Percentiles rank a stretch among this genome's conserved stretches.
Conservation (phyloP, 2,329 filamentous ascomycete species). For the Calycina herbarum region DNA sequence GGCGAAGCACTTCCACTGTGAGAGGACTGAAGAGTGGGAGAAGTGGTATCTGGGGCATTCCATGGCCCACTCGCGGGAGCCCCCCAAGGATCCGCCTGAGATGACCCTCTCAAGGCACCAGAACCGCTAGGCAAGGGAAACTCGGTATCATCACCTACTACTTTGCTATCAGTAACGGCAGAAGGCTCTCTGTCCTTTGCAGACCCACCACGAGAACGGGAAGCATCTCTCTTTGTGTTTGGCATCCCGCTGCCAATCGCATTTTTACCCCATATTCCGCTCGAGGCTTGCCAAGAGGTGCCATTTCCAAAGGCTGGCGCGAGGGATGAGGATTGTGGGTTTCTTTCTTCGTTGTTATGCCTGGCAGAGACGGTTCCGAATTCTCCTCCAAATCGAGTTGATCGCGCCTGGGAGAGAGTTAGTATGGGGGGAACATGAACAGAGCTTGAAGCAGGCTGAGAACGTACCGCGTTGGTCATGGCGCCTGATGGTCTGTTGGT, state of each 20-base stretch:
- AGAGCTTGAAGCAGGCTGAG: constrained; percentile 16
- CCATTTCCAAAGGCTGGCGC: constrained; percentile 45
- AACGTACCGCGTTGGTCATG: constrained; percentile 44
- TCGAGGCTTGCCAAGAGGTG: constrained; percentile 40
- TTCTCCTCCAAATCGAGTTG: constrained; percentile 41
- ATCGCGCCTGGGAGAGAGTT: constrained; percentile 33
- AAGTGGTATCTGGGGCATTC: constrained; percentile 52
- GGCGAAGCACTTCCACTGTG: constrained; percentile 57
- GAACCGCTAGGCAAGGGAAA: constrained; percentile 63
- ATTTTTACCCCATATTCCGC: constrained; percentile 53
- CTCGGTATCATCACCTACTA: constrained; percentile 39
- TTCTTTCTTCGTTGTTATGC: constrained; percentile 36
- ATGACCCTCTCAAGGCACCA: constrained; percentile 65
- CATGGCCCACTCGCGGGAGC: constrained; percentile 55
- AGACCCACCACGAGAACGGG: constrained; percentile 50
- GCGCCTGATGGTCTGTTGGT: constrained; percentile 37
- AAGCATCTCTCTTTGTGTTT: constrained; percentile 47
- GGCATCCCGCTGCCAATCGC: constrained; percentile 47
- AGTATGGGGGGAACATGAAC: constrained; percentile 19
- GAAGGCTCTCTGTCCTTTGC: constrained; percentile 13
- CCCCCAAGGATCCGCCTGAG: constrained; percentile 66
- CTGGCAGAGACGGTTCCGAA: constrained; percentile 38
- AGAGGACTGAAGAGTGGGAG: constrained; percentile 46
- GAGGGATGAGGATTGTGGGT: constrained; percentile 42
- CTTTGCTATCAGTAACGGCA: constrained; percentile 28